These are phyloP conservation scores for Logfia minima DNA, from an alignment of 129 eudicot genomes.

Conservation along the genomic window DNA sequence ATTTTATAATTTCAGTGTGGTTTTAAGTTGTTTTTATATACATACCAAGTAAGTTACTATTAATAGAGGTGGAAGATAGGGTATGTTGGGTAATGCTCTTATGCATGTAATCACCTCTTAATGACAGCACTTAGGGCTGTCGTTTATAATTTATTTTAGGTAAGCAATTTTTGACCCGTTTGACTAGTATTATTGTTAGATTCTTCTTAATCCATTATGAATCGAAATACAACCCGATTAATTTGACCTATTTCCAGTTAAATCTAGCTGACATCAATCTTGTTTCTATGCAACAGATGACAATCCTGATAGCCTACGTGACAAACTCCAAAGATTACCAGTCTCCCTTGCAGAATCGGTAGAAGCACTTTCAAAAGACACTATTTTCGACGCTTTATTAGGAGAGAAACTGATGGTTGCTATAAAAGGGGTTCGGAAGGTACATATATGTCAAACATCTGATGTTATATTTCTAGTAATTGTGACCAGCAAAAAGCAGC, in stretches of 20 bases:
- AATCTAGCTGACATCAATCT: background rate
- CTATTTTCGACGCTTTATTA: constrained; percentile 51
- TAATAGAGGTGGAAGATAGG: background rate
- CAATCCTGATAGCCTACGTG: constrained; percentile 62
- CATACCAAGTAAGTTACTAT: background rate
- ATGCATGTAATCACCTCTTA: too few species aligned
- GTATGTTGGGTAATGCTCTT: background rate
- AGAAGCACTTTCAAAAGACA: constrained; percentile 75
- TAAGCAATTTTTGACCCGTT: background rate
- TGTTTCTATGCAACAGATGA: constrained; percentile 48
- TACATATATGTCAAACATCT: constrained; percentile 18
- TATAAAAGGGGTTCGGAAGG: constrained; percentile 85
- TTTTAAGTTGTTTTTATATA: background rate
- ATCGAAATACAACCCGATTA: background rate
- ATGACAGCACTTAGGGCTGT: too few species aligned
- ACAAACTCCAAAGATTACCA: constrained; percentile 67
- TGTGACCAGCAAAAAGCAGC: background rate
- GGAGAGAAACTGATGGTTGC: constrained; percentile 80
- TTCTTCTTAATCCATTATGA: background rate
- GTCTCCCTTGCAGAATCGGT: constrained; percentile 73
- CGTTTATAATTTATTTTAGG: too few species aligned
- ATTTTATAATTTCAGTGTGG: background rate
- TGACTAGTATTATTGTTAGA: background rate
- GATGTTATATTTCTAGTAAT: background rate
- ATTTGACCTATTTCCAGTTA: background rate